A percentile compares a stretch with the other conserved stretches of the same genome.
phyloP scores from a whole-genome alignment of 1,284 basidiomycete genomes.

The Schizophyllum commune region DNA sequence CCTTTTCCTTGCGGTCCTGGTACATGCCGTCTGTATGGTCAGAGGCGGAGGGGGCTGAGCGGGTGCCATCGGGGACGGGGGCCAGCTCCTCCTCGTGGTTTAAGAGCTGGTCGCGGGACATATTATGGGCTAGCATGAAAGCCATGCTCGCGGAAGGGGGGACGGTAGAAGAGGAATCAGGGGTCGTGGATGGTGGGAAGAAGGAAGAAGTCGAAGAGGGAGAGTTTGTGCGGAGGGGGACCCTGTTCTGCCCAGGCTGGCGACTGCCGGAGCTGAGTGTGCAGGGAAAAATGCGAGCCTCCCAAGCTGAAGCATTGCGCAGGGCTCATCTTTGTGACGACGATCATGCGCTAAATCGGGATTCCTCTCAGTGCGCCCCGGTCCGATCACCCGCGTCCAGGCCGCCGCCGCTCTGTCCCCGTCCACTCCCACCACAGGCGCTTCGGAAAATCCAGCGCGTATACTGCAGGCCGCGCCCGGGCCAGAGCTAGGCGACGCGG shows the following conservation, averaged over 20 bases:
- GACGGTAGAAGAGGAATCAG: background rate
- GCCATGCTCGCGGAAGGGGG: background rate
- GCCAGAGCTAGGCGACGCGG: background rate
- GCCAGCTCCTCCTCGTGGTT: slow-evolving; percentile 7
- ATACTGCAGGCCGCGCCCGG: background rate
- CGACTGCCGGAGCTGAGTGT: background rate
- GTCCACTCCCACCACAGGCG: background rate
- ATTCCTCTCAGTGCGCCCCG: background rate
- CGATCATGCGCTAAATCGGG: background rate
- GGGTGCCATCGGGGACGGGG: background rate
- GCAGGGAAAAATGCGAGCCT: background rate
- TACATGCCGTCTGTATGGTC: background rate
- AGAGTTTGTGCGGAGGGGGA: background rate
- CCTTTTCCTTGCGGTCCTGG: slow-evolving; percentile 26
- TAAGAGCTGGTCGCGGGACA: background rate
- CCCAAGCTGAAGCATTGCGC: background rate
- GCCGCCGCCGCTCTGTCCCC: no score
- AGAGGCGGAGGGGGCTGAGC: background rate
- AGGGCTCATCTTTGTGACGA: background rate
- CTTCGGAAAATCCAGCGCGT: background rate
- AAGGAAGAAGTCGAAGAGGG: background rate
- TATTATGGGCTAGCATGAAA: background rate
- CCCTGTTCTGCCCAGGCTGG: background rate
- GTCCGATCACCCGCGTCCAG: background rate
- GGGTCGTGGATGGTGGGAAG: background rate